Evolutionary conservation across 2,329 filamentous ascomycete species (phyloP).

Genomic region (Incumbomyces lentus): DNA sequence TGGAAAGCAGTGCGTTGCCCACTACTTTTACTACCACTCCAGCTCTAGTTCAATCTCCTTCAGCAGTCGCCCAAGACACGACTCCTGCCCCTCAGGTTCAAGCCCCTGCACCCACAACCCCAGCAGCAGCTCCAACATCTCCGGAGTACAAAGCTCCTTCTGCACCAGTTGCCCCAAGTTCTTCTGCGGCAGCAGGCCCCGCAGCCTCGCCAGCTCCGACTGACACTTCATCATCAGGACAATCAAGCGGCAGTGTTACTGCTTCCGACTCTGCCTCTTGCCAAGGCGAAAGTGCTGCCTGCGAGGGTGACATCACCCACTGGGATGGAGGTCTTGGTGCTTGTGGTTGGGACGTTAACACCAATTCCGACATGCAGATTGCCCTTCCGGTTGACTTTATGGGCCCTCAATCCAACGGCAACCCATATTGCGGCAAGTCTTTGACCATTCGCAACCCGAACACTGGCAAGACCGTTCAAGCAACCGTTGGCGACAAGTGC

Average conservation of each 20-base stretch:
- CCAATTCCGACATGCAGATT: constrained; percentile 50
- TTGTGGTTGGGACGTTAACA: constrained; percentile 55
- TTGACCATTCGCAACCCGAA: constrained; percentile 49
- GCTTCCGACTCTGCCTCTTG: constrained; percentile 20
- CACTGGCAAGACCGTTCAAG: constrained; percentile 46
- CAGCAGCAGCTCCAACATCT: constrained; percentile 21
- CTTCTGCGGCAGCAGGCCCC: constrained; percentile 9
- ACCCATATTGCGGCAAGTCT: constrained; percentile 60
- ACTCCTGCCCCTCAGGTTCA: constrained; percentile 12
- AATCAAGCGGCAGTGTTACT: constrained; percentile 5
- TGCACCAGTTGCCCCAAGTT: constrained; percentile 10
- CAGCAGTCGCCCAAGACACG: constrained; percentile 16
- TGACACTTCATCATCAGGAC: constrained; percentile 3
- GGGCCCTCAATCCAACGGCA: constrained; percentile 53
- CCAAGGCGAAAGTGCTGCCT: constrained; percentile 26
- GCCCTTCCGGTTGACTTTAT: constrained; percentile 58
- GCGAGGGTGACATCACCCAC: constrained; percentile 61
- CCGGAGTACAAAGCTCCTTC: constrained; percentile 17
- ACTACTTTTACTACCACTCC: constrained; percentile 7
- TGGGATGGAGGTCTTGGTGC: constrained; percentile 59
- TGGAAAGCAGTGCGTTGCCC: constrained; percentile 5
- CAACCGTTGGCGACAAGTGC: constrained; percentile 65
- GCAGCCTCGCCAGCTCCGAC: constrained; percentile 19
- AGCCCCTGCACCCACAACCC: constrained; percentile 13
- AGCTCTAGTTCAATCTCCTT: background rate